These are phyloP conservation scores for Talaromyces islandicus DNA, from an alignment of 2,329 filamentous ascomycete species.

Conservation along the genomic window DNA sequence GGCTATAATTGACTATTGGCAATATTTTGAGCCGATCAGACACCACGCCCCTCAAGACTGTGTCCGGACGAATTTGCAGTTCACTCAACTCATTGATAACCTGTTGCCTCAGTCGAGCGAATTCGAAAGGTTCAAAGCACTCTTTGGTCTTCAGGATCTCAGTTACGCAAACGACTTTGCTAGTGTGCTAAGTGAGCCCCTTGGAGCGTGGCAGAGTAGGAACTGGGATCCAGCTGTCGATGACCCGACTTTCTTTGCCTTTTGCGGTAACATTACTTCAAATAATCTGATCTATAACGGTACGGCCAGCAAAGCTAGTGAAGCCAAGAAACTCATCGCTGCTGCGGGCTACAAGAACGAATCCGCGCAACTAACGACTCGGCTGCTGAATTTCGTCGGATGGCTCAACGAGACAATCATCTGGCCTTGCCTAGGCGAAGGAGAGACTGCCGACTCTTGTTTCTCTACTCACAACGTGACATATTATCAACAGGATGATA, in stretches of 20 bases:
- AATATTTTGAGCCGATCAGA: conserved; percentile 56
- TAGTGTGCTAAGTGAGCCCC: conserved; percentile 33
- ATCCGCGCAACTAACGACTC: conserved; percentile 38
- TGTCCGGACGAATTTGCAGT: conserved; percentile 57
- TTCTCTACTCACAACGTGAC: conserved; percentile 45
- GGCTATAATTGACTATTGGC: conserved; percentile 71
- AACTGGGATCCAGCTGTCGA: conserved; percentile 57
- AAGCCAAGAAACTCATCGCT: conserved; percentile 40
- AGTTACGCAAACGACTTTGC: conserved; percentile 51
- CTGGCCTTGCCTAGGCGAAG: conserved; percentile 29
- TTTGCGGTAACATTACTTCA: conserved; percentile 52
- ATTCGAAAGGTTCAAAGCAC: conserved; percentile 44
- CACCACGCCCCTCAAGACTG: conserved; percentile 56
- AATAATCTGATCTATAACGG: conserved; percentile 37
- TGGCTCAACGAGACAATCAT: conserved; percentile 46
- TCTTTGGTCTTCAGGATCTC: conserved; percentile 19
- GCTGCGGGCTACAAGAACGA: conserved; percentile 43
- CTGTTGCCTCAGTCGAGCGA: conserved; percentile 47
- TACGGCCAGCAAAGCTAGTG: conserved; percentile 30
- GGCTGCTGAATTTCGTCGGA: conserved; percentile 53
- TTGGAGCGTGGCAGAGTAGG: conserved; percentile 48
- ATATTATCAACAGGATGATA: conserved; percentile 40
- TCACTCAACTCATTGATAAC: conserved; percentile 54
- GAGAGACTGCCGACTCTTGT: conserved; percentile 44
- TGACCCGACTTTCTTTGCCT: conserved; percentile 44